phyloP scores from a whole-genome alignment of 1,139 yeast species.

The Zhuliangozyma blackwelliae region DNA sequence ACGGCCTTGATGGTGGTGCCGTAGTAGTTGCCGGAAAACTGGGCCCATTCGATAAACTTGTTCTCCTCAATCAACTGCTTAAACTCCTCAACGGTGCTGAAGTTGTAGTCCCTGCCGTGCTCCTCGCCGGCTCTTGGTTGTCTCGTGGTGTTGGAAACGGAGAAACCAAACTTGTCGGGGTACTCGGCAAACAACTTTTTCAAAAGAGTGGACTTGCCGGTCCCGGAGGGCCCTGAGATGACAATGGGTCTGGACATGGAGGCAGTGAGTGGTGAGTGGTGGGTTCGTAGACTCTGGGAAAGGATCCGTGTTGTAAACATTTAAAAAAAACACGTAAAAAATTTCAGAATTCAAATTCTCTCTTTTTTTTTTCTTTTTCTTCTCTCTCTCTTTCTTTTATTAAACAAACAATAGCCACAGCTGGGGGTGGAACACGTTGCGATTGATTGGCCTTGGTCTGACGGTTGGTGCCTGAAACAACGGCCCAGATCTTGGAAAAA shows the following conservation, averaged over 20 bases:
- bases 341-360: too few species aligned
- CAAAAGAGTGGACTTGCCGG: slow-evolving; percentile 92
- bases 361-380: too few species aligned
- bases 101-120: slow-evolving; percentile 86
- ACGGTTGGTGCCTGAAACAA: too few species aligned
- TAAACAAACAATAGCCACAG: too few species aligned
- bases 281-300: too few species aligned
- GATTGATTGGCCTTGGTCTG: too few species aligned
- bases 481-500: too few species aligned
- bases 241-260: slow-evolving; percentile 69
- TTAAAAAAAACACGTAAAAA: too few species aligned
- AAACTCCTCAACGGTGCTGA: slow-evolving; percentile 74
- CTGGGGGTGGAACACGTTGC: too few species aligned
- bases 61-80: slow-evolving; percentile 64
- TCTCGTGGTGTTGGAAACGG: slow-evolving; percentile 93
- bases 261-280: slow-evolving; percentile 1
- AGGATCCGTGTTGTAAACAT: background rate
- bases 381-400: too few species aligned
- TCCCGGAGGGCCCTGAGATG: slow-evolving; percentile 94
- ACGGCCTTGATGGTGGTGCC: slow-evolving; percentile 91
- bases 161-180: slow-evolving; percentile 88
- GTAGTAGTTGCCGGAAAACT: slow-evolving; percentile 94
- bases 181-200: slow-evolving; percentile 85
- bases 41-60: slow-evolving; percentile 95
- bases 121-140: slow-evolving; percentile 87